Base-by-base conservation (phyloP, 345 rosid genomes). In the Citrus hindsii region DNA sequence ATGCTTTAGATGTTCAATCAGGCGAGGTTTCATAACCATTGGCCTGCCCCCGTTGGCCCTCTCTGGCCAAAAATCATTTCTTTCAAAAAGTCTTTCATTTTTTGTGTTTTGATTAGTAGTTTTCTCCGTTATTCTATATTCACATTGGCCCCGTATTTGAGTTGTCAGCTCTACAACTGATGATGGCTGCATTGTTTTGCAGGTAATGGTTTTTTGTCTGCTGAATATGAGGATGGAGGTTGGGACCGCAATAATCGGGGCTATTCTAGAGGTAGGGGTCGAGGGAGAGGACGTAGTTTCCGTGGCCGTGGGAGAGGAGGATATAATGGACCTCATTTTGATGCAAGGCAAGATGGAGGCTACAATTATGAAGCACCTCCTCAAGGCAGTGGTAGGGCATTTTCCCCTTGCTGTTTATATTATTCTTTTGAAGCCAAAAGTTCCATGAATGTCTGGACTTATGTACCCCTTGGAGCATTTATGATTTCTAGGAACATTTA, bases 261-360 rank as follows among this genome's bases (percentile, higher is more conserved):
- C 58, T 87, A 87, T 80, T 73, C 85, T 73, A 86, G 97, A 79
- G 98, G 95, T 60, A 89, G 99, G 82, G 93, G 97, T 61, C 88
- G 97, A 55, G 98, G 98, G 27, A 91, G 98, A 86, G 97, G 94
- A 46, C 90, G 93, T 74, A 83, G 87, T 72, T 82, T 79, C 80
- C 94, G 93, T 74, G 92, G 97, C 83, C 91, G 93, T 67, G 94
- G 97, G 33, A 88, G 97, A 61, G 99, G 95, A 78, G 97, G 93
- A 64, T 96, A 87, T 83, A 88, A 88, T 82, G 97, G 93, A 48
- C 95, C 91, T 69, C 90, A 84, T 78, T 59, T 74, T 84, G 94
- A 91, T 79, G 80, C 76, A 75, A 88, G 82, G 58, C 92, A 92
- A 69, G 97, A 93, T 82, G 91, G 88, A 74, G 94, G 89, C 71